Evolutionary conservation across 2,329 filamentous ascomycete genomes (phyloP).

Genomic region (Talaromyces sp.): DNA sequence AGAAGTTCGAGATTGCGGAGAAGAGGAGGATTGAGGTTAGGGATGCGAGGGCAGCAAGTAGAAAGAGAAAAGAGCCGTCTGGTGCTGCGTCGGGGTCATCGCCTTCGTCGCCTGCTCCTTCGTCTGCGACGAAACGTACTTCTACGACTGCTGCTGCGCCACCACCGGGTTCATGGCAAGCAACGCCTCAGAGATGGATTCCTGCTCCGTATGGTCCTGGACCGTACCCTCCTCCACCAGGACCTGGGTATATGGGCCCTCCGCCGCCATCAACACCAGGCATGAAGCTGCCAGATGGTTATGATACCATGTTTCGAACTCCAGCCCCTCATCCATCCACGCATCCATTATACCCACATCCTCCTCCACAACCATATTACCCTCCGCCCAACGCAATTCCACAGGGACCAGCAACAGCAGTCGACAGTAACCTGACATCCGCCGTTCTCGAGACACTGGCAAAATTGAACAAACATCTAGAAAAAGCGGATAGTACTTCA

Average conservation of each 20-base stretch:
- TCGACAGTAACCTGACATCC: conserved; percentile 22
- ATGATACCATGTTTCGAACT: conserved; percentile 34
- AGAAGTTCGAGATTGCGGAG: conserved; percentile 36
- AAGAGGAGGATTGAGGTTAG: conserved; percentile 33
- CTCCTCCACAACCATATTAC: background rate
- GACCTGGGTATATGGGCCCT: background rate
- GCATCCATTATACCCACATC: conserved; percentile 11
- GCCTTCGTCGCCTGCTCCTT: background rate
- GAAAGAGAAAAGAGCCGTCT: conserved; percentile 24
- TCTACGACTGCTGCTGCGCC: background rate
- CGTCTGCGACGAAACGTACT: background rate
- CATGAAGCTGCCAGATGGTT: conserved; percentile 33
- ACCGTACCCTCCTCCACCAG: background rate
- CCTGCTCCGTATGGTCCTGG: background rate
- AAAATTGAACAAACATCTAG: conserved; percentile 35
- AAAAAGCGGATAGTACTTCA: conserved; percentile 20
- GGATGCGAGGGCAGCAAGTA: conserved; percentile 24
- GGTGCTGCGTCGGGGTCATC: background rate
- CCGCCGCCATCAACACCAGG: conserved; percentile 17
- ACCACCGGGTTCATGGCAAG: conserved; percentile 10
- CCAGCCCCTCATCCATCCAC: conserved; percentile 14
- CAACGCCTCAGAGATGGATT: conserved; percentile 2
- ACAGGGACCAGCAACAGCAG: conserved; percentile 15
- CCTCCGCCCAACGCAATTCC: conserved; percentile 1
- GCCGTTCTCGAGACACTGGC: conserved; percentile 34